Evolutionary conservation across 805 yeast genomes (phyloP), one percentile per base, ranked within the genome.

Genomic region (Brettanomyces custersianus): DNA sequence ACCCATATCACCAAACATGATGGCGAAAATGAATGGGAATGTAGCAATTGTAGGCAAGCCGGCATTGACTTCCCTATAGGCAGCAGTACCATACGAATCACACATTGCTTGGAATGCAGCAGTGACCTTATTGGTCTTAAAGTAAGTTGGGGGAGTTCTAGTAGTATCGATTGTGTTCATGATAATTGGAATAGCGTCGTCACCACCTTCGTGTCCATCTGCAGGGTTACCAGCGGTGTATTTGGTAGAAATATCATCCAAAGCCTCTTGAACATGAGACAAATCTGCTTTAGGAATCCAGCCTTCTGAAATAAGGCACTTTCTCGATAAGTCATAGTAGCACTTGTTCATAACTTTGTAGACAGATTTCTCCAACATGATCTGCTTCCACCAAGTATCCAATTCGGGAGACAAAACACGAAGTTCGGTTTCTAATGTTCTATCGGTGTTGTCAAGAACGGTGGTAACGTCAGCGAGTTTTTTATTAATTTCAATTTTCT

Each of bases 1-100:
- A 12, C 98, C 98, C 40, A 88, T 57, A 65, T 92, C 98, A 67
- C 98, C 98, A 67, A 92, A 92, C 98, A 92, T 92, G 50, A 92
- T 81, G 20, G 98, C 96, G 64, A 92, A 92, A 94, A 92, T 83
- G 59, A 92, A 92, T 18, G 98, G 98, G 66, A 92, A 92, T 0
- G 98, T 92, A 19, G 92, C 80, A 32, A 86, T 75, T 1, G 98
- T 90, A 4, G 98, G 90, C 44, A 92, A 66, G 37, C 95, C 98
- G 4, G 98, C 95, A 58, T 92, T 92, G 20, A 92, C 92, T 60
- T 92, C 98, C 48, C 86, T 80, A 62, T 92, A 92, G 3, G 86
- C 74, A 8, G 96, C 92, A 39, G 86, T 69, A 48, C 97, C 98
- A 60, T 92, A 92, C 3, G 96, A 92, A 58, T 92, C 98, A 53